Percentiles rank a stretch among this genome's conserved stretches.
phyloP scores from a whole-genome alignment of 1,139 yeast genomes.

The Candida sp. region DNA sequence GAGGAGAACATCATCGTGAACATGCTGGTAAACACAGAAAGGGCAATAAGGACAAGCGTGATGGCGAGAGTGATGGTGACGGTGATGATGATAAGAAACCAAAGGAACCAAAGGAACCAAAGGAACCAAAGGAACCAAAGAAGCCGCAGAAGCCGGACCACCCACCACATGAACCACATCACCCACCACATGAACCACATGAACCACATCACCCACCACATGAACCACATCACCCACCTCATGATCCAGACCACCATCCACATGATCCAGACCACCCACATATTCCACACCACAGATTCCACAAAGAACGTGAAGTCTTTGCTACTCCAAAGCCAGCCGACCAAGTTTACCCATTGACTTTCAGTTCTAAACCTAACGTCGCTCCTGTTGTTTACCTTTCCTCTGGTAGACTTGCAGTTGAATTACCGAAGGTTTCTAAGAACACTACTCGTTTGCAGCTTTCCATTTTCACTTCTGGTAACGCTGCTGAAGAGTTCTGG shows the following conservation, averaged over 20 bases:
- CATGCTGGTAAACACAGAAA: conserved; percentile 3
- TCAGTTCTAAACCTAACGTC: conserved; percentile 19
- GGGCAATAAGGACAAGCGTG: conserved; percentile 3
- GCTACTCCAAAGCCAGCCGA: conserved; percentile 34
- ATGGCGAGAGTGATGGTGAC: not conserved
- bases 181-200: conserved; percentile 3
- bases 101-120: conserved; percentile 1
- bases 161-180: not conserved
- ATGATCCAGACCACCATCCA: conserved; percentile 6
- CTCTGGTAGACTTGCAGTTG: conserved; percentile 32
- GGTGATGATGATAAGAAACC: not conserved
- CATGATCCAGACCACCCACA: not conserved
- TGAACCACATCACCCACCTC: conserved; percentile 8
- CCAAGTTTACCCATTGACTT: conserved; percentile 32
- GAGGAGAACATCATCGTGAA: not conserved
- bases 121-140: not conserved
- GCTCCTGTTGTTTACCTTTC: conserved; percentile 49
- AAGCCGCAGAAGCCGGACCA: too few species aligned
- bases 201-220: not conserved
- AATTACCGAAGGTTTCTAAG: conserved; percentile 41
- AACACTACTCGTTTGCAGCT: conserved; percentile 64
- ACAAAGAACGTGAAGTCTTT: conserved; percentile 19
- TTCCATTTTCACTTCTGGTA: conserved; percentile 73
- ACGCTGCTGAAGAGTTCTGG: conserved; percentile 86
- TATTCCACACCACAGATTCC: not conserved